Base-by-base conservation (phyloP, 805 yeast genomes). In the Nakazawaea laoshanensis region DNA sequence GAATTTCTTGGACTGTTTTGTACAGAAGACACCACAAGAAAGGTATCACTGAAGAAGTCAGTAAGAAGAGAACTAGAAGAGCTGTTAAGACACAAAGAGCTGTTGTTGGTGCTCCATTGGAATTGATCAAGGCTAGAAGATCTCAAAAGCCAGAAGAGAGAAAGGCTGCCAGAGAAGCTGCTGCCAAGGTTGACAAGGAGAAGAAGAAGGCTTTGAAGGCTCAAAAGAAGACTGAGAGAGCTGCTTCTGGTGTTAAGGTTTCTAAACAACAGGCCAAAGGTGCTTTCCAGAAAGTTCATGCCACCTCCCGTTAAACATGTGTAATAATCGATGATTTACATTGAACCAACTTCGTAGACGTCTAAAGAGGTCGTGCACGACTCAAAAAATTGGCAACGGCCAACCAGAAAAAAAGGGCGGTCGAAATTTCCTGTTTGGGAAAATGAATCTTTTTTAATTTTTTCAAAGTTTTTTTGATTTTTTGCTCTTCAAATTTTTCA, bases 1-100 rank as follows among this genome's bases (percentile, higher is more conserved):
- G 96, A 80, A 79, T 92, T 65, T 79, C 97, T 49, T 92, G 99
- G 99, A 92, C 99, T 52, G 96, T 89, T 61, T 78, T 92, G 59
- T 92, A 74, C 89, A 89, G 99, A 81, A 85, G 95, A 74, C 96
- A 89, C 75, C 97, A 92, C 94, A 87, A 86, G 83, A 92, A 92
- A 77, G 99, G 99, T 76, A 77, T 89, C 65, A 79, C 96, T 61
- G 99, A 92, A 78, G 98, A 92, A 76, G 85, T 83, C 54, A 56
- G 94, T 67, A 92, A 86, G 83, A 94, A 85, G 82, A 85, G 95
- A 74, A 52, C 92, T 55, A 89, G 96, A 79, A 88, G 86, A 80
- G 66, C 95, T 60, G 94, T 88, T 70, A 92, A 92, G 83, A 77
- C 83, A 70, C 96, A 88, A 76, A 92, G 98, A 80, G 96, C 95